Evolutionary conservation across 306 rosid species (phyloP).

Genomic region (cucumber (Cucumis sativus)): DNA sequence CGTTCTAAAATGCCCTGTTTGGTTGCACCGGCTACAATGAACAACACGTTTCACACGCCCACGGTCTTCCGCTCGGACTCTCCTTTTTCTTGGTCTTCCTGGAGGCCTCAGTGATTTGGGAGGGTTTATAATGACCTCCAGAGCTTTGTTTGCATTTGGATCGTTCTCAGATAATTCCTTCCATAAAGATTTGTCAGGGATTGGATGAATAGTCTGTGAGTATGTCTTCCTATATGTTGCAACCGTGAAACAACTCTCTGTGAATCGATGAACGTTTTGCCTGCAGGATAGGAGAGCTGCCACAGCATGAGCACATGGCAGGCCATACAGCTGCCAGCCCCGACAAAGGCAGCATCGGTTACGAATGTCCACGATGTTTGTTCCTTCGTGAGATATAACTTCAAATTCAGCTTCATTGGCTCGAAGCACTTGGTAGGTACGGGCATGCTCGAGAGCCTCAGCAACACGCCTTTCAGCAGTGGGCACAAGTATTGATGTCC

Average conservation of each 20-base stretch:
- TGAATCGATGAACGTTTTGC: constrained; percentile 41
- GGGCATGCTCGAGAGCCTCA: constrained; percentile 29
- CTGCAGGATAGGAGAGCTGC: constrained; percentile 41
- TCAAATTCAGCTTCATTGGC: constrained; percentile 35
- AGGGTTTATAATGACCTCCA: constrained; percentile 25
- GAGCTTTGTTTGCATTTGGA: constrained; percentile 7
- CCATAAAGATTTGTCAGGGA: constrained; percentile 40
- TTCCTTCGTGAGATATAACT: constrained; percentile 28
- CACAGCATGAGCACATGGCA: constrained; percentile 47
- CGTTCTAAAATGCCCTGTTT: constrained; percentile 43
- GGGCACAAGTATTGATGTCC: constrained; percentile 40
- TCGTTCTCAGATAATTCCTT: constrained; percentile 15
- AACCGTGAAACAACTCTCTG: constrained; percentile 41
- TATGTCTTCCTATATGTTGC: constrained; percentile 39
- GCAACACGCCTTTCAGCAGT: constrained; percentile 29
- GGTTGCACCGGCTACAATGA: constrained; percentile 49
- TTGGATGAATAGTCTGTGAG: constrained; percentile 42
- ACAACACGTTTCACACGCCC: constrained; percentile 35
- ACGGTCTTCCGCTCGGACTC: constrained; percentile 28
- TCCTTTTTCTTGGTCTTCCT: constrained; percentile 32
- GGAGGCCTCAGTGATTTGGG: constrained; percentile 42
- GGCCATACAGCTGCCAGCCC: constrained; percentile 44
- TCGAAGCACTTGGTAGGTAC: constrained; percentile 18
- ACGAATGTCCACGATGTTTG: constrained; percentile 33
- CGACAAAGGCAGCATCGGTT: constrained; percentile 31